Evolutionary conservation across 768 basidiomycete genomes (phyloP).

Genomic region (Amylocystis lapponica): DNA sequence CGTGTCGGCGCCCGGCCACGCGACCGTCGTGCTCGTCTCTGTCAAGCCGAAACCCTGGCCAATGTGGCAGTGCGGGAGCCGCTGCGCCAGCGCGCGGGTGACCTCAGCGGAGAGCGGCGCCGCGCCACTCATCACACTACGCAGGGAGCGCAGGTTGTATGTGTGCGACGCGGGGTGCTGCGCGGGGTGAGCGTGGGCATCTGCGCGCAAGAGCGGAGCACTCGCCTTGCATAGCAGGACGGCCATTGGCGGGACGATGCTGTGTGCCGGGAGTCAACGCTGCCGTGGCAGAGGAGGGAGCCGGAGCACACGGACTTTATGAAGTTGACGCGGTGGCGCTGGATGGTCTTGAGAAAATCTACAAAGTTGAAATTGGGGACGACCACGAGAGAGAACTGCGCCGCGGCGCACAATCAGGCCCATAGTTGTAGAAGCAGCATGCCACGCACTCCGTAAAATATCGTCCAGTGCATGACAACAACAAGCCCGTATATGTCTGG

Average conservation of each 20-base stretch:
- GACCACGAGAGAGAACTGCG: constrained; percentile 26
- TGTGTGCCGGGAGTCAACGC: constrained; percentile 1
- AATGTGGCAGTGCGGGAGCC: constrained; percentile 48
- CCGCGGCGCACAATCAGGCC: constrained; percentile 10
- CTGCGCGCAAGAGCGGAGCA: not conserved
- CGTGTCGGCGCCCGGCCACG: constrained; percentile 41
- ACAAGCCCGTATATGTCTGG: constrained; percentile 63
- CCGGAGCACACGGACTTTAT: constrained; percentile 20
- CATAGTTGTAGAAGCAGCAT: constrained; percentile 22
- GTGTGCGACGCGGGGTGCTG: constrained; percentile 24
- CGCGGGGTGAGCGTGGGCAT: not conserved
- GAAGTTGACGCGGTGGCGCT: constrained; percentile 28
- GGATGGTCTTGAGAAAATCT: constrained; percentile 29
- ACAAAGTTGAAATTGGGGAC: constrained; percentile 29
- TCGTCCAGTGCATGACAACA: constrained; percentile 49
- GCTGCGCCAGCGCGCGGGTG: constrained; percentile 36
- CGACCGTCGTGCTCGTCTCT: constrained; percentile 49
- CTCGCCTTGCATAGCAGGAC: constrained; percentile 27
- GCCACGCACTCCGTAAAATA: constrained; percentile 47
- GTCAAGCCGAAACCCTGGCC: constrained; percentile 67
- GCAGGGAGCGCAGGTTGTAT: constrained; percentile 25
- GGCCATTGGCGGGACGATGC: constrained; percentile 26
- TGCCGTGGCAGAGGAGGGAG: constrained; percentile 1
- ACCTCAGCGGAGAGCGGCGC: constrained; percentile 31
- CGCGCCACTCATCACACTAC: constrained; percentile 25